Percentiles rank a stretch among this genome's conserved stretches.
phyloP scores from a whole-genome alignment of 2,329 filamentous ascomycete species.

The Ceratocystis smalleyi region DNA sequence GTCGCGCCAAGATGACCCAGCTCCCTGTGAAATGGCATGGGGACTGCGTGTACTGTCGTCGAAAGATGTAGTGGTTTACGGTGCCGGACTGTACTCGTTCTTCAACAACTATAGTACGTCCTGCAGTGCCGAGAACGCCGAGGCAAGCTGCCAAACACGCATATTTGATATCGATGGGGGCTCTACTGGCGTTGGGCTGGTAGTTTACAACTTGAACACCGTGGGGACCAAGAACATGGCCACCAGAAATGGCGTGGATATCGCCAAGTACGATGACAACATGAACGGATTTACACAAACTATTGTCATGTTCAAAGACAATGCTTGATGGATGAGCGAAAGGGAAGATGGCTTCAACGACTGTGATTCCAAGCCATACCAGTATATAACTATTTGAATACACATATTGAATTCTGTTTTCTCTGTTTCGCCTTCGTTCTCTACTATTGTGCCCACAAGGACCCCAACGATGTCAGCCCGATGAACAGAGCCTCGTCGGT shows the following conservation, averaged over 20 bases:
- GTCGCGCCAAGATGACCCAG: slow-evolving; percentile 20
- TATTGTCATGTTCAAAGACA: slow-evolving; percentile 24
- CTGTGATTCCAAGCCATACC: not conserved
- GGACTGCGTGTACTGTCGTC: slow-evolving; percentile 46
- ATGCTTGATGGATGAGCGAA: not conserved
- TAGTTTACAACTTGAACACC: slow-evolving; percentile 32
- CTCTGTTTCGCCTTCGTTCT: not conserved
- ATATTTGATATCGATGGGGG: slow-evolving; percentile 24
- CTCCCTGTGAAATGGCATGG: slow-evolving; percentile 44
- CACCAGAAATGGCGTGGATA: slow-evolving; percentile 23
- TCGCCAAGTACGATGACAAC: slow-evolving; percentile 27
- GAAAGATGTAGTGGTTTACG: slow-evolving; percentile 41
- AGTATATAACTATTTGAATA: not conserved
- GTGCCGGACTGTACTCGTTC: slow-evolving; percentile 52
- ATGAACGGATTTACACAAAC: slow-evolving; percentile 27
- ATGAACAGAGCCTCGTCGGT: slow-evolving; percentile 75
- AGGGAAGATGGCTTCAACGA: slow-evolving; percentile 16
- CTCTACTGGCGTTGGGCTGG: slow-evolving; percentile 21
- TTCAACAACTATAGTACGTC: slow-evolving; percentile 46
- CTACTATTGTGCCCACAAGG: slow-evolving; percentile 31
- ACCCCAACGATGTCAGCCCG: slow-evolving; percentile 52
- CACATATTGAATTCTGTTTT: slow-evolving; percentile 4
- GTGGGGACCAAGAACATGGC: slow-evolving; percentile 30
- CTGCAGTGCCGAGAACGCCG: slow-evolving; percentile 30
- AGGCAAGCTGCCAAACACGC: slow-evolving; percentile 32